Percentiles rank a stretch among this genome's conserved stretches.
Conservation (phyloP, 441 rosid genomes). For the Syzygium syzygioides region DNA sequence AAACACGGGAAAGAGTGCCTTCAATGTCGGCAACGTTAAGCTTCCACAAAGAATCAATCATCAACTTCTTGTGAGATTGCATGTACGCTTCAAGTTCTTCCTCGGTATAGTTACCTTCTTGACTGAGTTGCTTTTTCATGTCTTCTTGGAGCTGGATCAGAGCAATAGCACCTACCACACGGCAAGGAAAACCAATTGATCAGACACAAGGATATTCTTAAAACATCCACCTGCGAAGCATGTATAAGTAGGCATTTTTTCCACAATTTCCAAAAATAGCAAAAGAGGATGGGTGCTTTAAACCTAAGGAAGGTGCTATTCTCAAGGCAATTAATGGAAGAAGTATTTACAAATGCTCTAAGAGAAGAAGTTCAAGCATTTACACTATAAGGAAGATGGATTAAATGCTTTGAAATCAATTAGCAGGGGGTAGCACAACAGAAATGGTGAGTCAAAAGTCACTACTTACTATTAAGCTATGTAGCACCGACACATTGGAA, state of each 20-base stretch:
- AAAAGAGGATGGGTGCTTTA: background rate
- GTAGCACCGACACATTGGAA: too few species aligned
- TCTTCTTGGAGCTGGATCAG: constrained; percentile 97
- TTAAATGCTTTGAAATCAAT: background rate
- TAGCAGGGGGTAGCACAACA: background rate
- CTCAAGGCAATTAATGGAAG: constrained; percentile 1
- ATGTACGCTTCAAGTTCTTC: constrained; percentile 86
- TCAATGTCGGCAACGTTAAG: constrained; percentile 98
- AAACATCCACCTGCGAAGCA: background rate
- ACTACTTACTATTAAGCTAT: background rate
- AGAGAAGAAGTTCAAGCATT: background rate
- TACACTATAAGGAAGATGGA: background rate
- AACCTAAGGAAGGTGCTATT: background rate
- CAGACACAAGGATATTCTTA: background rate
- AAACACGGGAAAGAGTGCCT: constrained; percentile 88
- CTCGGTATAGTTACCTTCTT: constrained; percentile 79
- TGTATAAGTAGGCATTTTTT: background rate
- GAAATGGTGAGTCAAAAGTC: background rate
- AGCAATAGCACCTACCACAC: constrained; percentile 74
- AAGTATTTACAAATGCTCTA: background rate
- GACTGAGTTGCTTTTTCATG: constrained; percentile 81
- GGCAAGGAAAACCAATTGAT: constrained; percentile 10
- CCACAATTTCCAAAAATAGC: background rate
- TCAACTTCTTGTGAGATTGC: constrained; percentile 81
- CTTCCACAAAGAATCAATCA: constrained; percentile 97